Conservation (phyloP, 805 yeast genomes). For the Myxozyma melibiosi region DNA sequence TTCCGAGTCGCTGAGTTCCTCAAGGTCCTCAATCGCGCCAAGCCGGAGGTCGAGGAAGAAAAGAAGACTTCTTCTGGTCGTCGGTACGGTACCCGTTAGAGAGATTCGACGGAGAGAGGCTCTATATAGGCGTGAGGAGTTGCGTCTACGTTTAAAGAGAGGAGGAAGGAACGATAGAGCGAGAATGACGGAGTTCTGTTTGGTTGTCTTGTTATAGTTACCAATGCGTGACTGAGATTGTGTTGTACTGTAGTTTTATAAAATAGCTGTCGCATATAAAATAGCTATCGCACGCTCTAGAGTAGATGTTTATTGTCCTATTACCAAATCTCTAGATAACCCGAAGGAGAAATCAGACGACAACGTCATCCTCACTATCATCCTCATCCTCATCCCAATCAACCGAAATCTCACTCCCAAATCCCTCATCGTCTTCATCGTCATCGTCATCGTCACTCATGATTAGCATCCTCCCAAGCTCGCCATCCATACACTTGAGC, state of each 20-base stretch:
- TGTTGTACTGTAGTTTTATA: background rate
- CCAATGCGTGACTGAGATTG: background rate
- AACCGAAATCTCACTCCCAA: background rate
- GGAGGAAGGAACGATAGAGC: too few relatives aligned
- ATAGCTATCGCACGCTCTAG: too few relatives aligned
- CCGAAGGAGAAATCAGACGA: too few relatives aligned
- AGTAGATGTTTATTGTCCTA: too few relatives aligned
- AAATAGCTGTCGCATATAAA: background rate
- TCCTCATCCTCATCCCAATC: background rate
- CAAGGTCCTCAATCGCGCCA: constrained; percentile 94
- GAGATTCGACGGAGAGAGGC: background rate
- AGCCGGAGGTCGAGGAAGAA: constrained; percentile 78
- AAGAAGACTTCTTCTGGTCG: constrained; percentile 77
- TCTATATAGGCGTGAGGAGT: background rate
- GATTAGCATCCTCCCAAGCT: background rate
- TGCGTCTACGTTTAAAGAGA: background rate
- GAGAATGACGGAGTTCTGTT: background rate
- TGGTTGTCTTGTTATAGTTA: background rate
- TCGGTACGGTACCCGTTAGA: constrained; percentile 49
- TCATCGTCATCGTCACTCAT: constrained; percentile 10
- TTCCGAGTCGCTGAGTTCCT: constrained; percentile 90
- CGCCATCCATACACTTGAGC: constrained; percentile 29
- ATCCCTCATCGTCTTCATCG: constrained; percentile 2
- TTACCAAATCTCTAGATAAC: too few relatives aligned
- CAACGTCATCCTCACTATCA: background rate